Evolutionary conservation across 257 asterid genomes (phyloP), one percentile per base, ranked within the genome.

Genomic region (Capsicum rhomboideum): DNA sequence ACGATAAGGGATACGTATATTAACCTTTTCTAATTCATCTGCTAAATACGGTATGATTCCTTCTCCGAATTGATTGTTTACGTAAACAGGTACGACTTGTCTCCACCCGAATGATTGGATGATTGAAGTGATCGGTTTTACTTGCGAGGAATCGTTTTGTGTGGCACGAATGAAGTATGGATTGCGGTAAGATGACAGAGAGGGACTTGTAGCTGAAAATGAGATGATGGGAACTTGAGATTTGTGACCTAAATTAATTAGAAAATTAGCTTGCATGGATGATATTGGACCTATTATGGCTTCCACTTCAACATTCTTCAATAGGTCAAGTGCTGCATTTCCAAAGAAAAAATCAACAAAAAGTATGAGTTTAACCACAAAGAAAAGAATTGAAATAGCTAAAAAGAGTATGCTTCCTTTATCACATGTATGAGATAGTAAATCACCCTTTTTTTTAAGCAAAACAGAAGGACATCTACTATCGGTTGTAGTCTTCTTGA

Each of bases 201-300:
- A 88, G 1, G 93, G 94, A 55, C 94, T 91, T 17, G 95, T 88
- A 78, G 94, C 94, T 0, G 97, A 85, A 52, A 90, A 92, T 0
- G 97, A 89, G 54, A 93, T 87, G 14, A 93, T 58, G 0, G 94
- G 97, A 0, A 92, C 96, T 10, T 82, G 90, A 80, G 93, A 86
- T 83, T 88, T 91, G 10, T 84, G 80, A 49, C 97, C 95, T 0
- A 93, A 93, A 29, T 75, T 52, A 16, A 91, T 89, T n/a, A 89
- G 6, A 77, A 92, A 91, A 23, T 83, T 83, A 20, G 96, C 89
- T 82, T 92, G 91, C 84, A 59, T 80, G 28, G 97, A 93, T 75
- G 67, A 67, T 40, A 50, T 12, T 16, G 97, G 97, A 10, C 97
- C 97, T n/a, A 93, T 82, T 40, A 92, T 91, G 42, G 94, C 94